Conservation (phyloP, 2,329 filamentous ascomycete species). For the Ascochyta clinopodiicola region DNA sequence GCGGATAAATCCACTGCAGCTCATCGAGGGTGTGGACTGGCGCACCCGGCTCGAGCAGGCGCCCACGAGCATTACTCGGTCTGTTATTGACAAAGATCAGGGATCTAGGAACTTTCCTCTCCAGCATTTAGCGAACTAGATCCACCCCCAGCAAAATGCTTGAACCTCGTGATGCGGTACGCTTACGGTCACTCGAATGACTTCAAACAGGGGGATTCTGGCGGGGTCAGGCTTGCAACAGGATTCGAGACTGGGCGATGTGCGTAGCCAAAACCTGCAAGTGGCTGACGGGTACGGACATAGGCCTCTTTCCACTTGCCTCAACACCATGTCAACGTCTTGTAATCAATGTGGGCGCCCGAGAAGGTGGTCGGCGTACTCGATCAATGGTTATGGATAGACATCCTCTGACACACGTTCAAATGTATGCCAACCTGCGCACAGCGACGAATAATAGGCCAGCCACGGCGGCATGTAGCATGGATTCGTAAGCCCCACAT, state of each 20-base stretch:
- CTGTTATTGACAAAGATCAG: neutral
- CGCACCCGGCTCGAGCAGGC: conserved; percentile 4
- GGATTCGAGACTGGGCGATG: neutral
- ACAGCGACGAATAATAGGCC: neutral
- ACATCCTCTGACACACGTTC: neutral
- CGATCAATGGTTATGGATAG: neutral
- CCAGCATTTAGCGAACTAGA: neutral
- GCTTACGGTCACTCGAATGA: neutral
- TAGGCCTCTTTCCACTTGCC: neutral
- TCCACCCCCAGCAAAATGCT: neutral
- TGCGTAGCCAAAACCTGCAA: neutral
- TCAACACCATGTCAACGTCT: neutral
- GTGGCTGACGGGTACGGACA: neutral
- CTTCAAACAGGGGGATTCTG: neutral
- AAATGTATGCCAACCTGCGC: neutral
- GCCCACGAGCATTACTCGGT: neutral
- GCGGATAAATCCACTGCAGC: neutral
- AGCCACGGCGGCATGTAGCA: conserved; percentile 1
- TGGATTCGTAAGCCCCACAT: neutral
- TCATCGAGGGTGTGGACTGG: neutral
- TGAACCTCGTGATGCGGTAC: neutral
- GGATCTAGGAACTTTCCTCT: neutral
- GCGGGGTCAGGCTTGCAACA: neutral
- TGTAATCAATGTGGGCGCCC: neutral
- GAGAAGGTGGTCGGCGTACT: neutral